Base-by-base conservation (phyloP, 2,329 filamentous ascomycete species). In the Trichoderma semiorbis region DNA sequence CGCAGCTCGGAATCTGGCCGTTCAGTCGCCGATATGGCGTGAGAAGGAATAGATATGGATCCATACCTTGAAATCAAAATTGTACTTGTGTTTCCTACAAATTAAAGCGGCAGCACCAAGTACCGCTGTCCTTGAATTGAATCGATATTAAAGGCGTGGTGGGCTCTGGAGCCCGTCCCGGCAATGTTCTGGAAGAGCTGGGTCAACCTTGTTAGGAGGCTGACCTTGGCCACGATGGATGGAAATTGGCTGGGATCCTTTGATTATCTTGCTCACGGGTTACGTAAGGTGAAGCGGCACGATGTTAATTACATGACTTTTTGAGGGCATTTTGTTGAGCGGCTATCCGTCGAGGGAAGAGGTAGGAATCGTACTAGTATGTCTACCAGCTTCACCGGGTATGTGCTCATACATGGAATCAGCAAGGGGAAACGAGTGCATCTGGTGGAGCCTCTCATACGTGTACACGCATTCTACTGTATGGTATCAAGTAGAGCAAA, bases 171-270 rank as follows among this genome's bases (percentile, higher is more conserved):
- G 32, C 62, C 50, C 21, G 32, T 58, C 26, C 24, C 24, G 30
- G 66, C 36, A 61, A 61, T 50, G 36, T 61, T 69, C 55, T 61
- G 55, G 53, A 61, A 69, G 66, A 26, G 18, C 55, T 43, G 24
- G 50, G 64, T 21, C 34, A 43, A 36, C 26, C 55, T 50, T 28
- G 36, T 47, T 47, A 69, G 66, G 66, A 69, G 66, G 66, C 66
- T 69, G 55, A 69, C 66, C 34, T 62, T 63, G 34, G 32, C 5
- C 28, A 2, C 26, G 63, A 14, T 28, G 26, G 66, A 50, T 43
- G 39, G 39, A 43, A 61, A 61, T 69, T 69, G 65, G 53, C 28
- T 43, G 50, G 34, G 53, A 24, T 18, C 50, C 8, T 43, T 57
- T 67, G 24, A 55, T 58, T 66, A 66, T 34, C 16, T 28, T 3